phyloP scores from a whole-genome alignment of 495 filamentous ascomycete species.

The Penicillium desertorum region DNA sequence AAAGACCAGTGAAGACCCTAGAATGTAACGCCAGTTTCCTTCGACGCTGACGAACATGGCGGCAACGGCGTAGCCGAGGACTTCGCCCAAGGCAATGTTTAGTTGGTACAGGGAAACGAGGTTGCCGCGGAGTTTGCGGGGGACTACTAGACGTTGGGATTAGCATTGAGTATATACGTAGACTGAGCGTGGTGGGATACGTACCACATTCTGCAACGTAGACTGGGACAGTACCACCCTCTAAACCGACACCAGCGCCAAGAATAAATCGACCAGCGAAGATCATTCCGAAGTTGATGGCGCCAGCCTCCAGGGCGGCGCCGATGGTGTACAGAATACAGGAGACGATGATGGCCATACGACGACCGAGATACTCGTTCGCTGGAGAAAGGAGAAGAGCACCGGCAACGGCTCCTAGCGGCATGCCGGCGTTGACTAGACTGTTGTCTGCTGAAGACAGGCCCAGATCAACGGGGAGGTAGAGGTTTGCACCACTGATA shows the following conservation, averaged over 20 bases:
- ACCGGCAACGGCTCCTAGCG: conserved; percentile 59
- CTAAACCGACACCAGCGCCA: conserved; percentile 58
- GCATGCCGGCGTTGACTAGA: conserved; percentile 59
- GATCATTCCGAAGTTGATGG: conserved; percentile 60
- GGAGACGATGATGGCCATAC: conserved; percentile 59
- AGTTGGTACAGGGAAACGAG: conserved; percentile 63
- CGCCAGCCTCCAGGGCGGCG: conserved; percentile 58
- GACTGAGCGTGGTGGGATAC: conserved; percentile 12
- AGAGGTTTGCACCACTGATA: conserved; percentile 60
- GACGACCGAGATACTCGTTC: conserved; percentile 58
- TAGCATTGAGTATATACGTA: background rate
- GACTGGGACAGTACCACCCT: conserved; percentile 60
- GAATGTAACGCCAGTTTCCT: conserved; percentile 64
- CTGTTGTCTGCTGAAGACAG: conserved; percentile 48
- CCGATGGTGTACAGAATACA: conserved; percentile 59
- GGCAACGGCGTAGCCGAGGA: conserved; percentile 60
- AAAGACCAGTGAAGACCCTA: conserved; percentile 63
- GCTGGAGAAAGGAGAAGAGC: conserved; percentile 56
- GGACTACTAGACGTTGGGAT: conserved; percentile 44
- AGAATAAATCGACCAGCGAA: conserved; percentile 59
- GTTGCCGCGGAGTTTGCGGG: conserved; percentile 56
- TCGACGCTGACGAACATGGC: conserved; percentile 59
- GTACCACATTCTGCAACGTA: conserved; percentile 52
- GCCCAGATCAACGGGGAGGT: conserved; percentile 49
- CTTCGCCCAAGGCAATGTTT: conserved; percentile 63